Evolutionary conservation across 169 alveolate species (phyloP), one percentile per base, ranked within the genome.

Genomic region (Plasmodium vivax): DNA sequence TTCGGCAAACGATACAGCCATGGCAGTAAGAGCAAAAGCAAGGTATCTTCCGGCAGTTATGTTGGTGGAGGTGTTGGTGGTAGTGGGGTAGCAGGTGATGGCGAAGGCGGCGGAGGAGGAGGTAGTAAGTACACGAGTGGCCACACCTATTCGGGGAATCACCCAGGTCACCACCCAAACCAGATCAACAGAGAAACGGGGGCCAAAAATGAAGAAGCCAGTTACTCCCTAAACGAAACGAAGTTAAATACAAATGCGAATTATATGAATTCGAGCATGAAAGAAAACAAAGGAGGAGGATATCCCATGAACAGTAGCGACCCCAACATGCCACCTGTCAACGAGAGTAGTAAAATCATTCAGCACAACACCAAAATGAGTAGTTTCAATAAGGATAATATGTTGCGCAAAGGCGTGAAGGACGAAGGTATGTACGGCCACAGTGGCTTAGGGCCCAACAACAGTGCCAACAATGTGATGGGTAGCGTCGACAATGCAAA

Each of bases 161-260:
- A n/a, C 30, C 23, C 79, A 32, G n/a, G 27, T n/a, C 32, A 82
- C 23, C 47, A 80, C 80, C 72, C 88, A 19, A 10, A 47, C 72
- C 73, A 23, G 72, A 23, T 73, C 27, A 88, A 80, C 51, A 58
- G 85, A 58, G 85, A 88, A 23, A 41, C n/a, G 34, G 51, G 19
- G 12, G 62, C 62, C 19, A 88, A 58, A 8, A 62, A 41, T 62
- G 75, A 88, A 36, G 84, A 56, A 2, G 12, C 58, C 9, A 88
- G 12, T 30, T 30, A 38, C 32, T 19, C 90, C 23, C 51, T 58
- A 32, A 88, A 34, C 41, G 94, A 88, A 79, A 68, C 94, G 5
- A 88, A 88, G 47, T 58, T 80, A 88, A 88, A 88, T 32, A 88
- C 82, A 14, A 79, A n/a, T 80, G 19, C 83, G n/a, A 88, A 68